A percentile compares a stretch with the other conserved stretches of the same genome.
Evolutionary conservation across 192 early-diverging fungal genomes (phyloP).

Genomic region (Mortierella alpina): DNA sequence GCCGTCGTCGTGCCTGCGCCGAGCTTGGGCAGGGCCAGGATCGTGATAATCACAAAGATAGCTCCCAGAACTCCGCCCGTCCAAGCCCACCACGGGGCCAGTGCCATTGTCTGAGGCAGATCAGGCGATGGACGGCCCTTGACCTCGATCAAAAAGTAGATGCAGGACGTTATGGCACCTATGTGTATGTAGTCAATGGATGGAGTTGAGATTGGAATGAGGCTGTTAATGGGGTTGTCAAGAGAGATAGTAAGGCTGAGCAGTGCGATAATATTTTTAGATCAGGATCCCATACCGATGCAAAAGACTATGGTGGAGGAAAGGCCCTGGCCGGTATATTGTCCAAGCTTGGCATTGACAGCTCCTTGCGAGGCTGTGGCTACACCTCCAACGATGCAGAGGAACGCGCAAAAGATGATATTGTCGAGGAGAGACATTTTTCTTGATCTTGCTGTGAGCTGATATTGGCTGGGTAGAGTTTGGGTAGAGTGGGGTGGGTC

Average conservation of each 20-base stretch:
- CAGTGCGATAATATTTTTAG: not conserved
- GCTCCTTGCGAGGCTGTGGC: slow-evolving; percentile 49
- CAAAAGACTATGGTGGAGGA: slow-evolving; percentile 39
- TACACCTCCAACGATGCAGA: slow-evolving; percentile 40
- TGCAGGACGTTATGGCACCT: slow-evolving; percentile 37
- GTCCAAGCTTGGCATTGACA: slow-evolving; percentile 41
- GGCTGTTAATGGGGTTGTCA: too few relatives aligned
- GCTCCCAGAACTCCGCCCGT: slow-evolving; percentile 58
- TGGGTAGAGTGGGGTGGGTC: too few relatives aligned
- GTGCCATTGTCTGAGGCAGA: slow-evolving; percentile 19
- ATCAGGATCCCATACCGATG: slow-evolving; percentile 3
- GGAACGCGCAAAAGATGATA: slow-evolving; percentile 41
- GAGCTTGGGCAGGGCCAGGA: slow-evolving; percentile 62
- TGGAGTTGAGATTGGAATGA: too few relatives aligned
- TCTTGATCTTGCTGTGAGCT: too few relatives aligned
- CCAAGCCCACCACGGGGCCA: slow-evolving; percentile 65
- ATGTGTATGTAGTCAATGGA: too few relatives aligned
- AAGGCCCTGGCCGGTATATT: slow-evolving; percentile 42
- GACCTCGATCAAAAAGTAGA: slow-evolving; percentile 51
- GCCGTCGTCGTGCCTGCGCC: slow-evolving; percentile 64
- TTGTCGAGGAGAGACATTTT: slow-evolving; percentile 51
- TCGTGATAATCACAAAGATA: slow-evolving; percentile 62
- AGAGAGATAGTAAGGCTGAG: too few relatives aligned
- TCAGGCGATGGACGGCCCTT: slow-evolving; percentile 34
- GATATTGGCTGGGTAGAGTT: too few relatives aligned